Conservation (phyloP, 2,329 filamentous ascomycete genomes). For the Ilyonectria robusta region DNA sequence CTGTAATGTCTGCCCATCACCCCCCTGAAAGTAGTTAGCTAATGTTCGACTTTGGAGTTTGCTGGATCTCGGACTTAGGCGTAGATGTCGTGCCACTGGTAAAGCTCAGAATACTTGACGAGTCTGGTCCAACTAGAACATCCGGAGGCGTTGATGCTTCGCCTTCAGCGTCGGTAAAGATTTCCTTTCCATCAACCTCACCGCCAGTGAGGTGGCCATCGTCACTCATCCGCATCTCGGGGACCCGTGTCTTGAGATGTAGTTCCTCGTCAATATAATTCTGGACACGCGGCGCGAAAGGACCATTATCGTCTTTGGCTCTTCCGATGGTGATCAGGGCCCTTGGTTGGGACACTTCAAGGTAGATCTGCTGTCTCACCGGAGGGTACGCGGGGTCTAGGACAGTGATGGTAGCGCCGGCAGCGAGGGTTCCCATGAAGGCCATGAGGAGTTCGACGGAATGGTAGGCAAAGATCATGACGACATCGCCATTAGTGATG, state of each 20-base stretch:
- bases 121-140: constrained; percentile 89
- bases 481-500: constrained; percentile 84
- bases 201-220: constrained; percentile 83
- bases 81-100: constrained; percentile 81
- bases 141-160: constrained; percentile 73
- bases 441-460: constrained; percentile 75
- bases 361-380: constrained; percentile 60
- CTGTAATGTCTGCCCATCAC: constrained; percentile 90
- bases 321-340: constrained; percentile 78
- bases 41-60: too few relatives aligned
- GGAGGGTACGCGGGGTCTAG: neutral
- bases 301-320: constrained; percentile 64
- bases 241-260: constrained; percentile 79
- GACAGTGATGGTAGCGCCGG: constrained; percentile 63
- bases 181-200: constrained; percentile 73
- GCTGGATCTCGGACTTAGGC: constrained; percentile 69
- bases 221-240: constrained; percentile 79
- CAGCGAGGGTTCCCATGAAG: constrained; percentile 78
- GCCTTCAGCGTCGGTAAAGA: constrained; percentile 68
- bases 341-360: constrained; percentile 83
- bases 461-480: constrained; percentile 92
- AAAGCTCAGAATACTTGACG: constrained; percentile 81
- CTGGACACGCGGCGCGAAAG: neutral
- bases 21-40: constrained; percentile 58
- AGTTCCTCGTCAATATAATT: constrained; percentile 82